Conservation (phyloP, 2,329 filamentous ascomycete genomes). For the Fusarium devonianum region DNA sequence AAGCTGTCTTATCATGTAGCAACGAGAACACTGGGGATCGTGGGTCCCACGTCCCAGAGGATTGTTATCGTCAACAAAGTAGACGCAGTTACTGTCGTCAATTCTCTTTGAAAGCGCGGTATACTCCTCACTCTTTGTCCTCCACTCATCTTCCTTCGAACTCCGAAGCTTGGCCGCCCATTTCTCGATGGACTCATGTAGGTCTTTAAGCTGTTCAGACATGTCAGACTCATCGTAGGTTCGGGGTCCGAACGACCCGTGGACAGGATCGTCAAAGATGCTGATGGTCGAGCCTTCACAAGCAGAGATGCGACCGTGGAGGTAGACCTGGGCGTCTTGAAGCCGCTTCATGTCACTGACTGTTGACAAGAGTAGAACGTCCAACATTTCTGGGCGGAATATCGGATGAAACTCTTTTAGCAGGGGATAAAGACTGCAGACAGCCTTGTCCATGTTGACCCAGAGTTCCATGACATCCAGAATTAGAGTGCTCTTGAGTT, state of each 20-base stretch:
- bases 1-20: conserved; percentile 42
- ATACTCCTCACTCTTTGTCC: conserved; percentile 41
- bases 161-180: conserved; percentile 24
- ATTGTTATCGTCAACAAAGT: conserved; percentile 33
- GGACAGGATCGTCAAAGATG: conserved; percentile 36
- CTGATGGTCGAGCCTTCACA: conserved; percentile 21
- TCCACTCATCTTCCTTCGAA: conserved; percentile 47
- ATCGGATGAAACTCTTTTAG: conserved; percentile 33
- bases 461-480: conserved; percentile 38
- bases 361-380: conserved; percentile 24
- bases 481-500: conserved; percentile 34
- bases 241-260: conserved; percentile 41
- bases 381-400: conserved; percentile 35
- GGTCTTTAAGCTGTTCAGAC: conserved; percentile 8
- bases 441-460: conserved; percentile 31
- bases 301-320: conserved; percentile 24
- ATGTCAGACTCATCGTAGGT: conserved; percentile 37
- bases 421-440: conserved; percentile 31
- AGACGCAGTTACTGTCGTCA: conserved; percentile 44
- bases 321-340: conserved; percentile 31
- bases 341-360: conserved; percentile 31
- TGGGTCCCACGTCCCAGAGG: conserved; percentile 31
- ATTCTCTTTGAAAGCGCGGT: conserved; percentile 44
- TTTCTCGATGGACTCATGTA: conserved; percentile 38
- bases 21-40: conserved; percentile 45